These are phyloP conservation scores for Dissophora ornata DNA, from an alignment of 192 early-diverging fungal species.

Conservation along the genomic window DNA sequence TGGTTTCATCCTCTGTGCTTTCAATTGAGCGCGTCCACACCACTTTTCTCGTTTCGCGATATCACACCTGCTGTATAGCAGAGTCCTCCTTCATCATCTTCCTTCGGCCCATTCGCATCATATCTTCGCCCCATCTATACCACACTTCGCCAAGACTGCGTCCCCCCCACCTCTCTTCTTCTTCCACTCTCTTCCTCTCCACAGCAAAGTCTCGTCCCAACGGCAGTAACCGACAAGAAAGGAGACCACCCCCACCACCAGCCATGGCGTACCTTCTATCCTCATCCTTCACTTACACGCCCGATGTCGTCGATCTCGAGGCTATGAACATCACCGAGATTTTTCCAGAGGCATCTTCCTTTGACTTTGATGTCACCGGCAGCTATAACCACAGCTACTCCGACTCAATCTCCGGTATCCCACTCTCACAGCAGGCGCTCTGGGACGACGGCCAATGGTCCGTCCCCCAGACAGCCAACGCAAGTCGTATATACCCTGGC, in stretches of 20 bases:
- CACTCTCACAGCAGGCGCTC: conserved; percentile 40
- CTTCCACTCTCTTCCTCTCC: no score
- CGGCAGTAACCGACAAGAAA: no score
- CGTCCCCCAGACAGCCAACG: conserved; percentile 15
- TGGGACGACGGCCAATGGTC: conserved; percentile 52
- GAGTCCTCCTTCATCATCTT: background rate
- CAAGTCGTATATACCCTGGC: conserved; percentile 17
- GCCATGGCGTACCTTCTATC: conserved; percentile 21
- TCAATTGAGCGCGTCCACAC: background rate
- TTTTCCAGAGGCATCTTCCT: conserved; percentile 47
- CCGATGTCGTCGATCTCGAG: conserved; percentile 47
- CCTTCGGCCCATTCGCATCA: no score
- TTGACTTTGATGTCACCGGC: conserved; percentile 38
- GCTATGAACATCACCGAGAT: conserved; percentile 54
- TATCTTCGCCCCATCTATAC: no score
- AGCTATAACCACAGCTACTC: conserved; percentile 49
- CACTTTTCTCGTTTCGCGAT: background rate
- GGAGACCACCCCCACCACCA: no score
- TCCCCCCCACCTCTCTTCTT: no score
- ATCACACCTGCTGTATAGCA: no score
- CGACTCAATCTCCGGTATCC: conserved; percentile 46
- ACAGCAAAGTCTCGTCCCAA: no score
- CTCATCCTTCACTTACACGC: conserved; percentile 39
- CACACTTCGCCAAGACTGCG: no score
- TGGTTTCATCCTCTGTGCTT: background rate